These are phyloP conservation scores for Lenzites betulinus DNA, from an alignment of 768 basidiomycete genomes.

Conservation along the genomic window DNA sequence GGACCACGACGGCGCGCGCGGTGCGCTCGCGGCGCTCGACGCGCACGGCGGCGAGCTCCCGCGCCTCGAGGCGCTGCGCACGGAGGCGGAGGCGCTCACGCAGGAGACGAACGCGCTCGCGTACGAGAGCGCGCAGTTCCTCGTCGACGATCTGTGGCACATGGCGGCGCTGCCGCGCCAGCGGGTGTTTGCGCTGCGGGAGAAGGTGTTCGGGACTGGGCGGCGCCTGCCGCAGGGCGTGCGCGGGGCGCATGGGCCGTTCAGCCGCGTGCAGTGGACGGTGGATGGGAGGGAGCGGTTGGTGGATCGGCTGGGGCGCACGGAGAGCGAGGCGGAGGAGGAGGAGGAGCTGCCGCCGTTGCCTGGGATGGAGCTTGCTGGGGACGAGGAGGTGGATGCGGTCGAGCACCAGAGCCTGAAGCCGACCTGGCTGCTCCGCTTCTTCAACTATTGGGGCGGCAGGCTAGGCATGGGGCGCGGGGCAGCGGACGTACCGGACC, in stretches of 20 bases:
- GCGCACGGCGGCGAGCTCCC: constrained; percentile 48
- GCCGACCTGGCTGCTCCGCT: constrained; percentile 75
- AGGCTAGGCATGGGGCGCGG: constrained; percentile 44
- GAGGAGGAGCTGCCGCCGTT: constrained; percentile 45
- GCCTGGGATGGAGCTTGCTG: constrained; percentile 28
- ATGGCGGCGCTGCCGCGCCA: constrained; percentile 59
- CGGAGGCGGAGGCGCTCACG: constrained; percentile 51
- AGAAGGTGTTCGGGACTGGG: constrained; percentile 68
- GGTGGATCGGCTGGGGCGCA: constrained; percentile 70
- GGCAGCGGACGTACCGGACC: background rate
- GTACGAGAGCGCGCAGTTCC: constrained; percentile 74
- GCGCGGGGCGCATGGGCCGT: constrained; percentile 59
- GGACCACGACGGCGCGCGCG: constrained; percentile 57
- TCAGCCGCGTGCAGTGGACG: constrained; percentile 70
- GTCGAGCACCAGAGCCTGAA: constrained; percentile 60
- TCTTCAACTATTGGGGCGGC: constrained; percentile 79
- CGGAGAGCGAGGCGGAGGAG: constrained; percentile 77
- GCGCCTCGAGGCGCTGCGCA: constrained; percentile 51
- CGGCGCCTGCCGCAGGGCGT: constrained; percentile 52
- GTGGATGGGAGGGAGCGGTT: constrained; percentile 61
- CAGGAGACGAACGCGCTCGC: constrained; percentile 67
- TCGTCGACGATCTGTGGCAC: constrained; percentile 65
- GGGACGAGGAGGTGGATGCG: constrained; percentile 51
- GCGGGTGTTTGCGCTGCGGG: constrained; percentile 65
- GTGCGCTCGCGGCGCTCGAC: constrained; percentile 49